Evolutionary conservation across 1,284 basidiomycete genomes (phyloP), one percentile per base, ranked within the genome.

Genomic region (Moesziomyces antarcticus): DNA sequence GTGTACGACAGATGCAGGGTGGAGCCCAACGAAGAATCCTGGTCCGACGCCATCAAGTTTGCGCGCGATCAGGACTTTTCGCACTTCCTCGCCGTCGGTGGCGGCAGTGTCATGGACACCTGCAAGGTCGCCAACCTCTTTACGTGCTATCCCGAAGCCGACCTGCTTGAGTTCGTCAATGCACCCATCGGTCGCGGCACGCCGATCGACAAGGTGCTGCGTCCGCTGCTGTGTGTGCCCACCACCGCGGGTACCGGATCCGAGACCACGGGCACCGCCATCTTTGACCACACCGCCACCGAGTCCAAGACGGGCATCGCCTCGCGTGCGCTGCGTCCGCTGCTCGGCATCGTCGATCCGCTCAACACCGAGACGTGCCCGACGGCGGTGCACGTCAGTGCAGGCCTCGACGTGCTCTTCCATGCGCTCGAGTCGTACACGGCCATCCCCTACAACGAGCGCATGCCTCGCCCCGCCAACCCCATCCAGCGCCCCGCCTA

Each of bases 301-400:
- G 69, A 90, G 16, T 96, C 97, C 88, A 98, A 98, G 87, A 97
- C 95, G 13, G 95, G 96, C 50, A 98, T 98, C 73, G 92, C 95
- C 2, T 94, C 89, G 77, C 90, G 95, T 46, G 92, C 94, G 1
- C 86, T 98, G 84, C 94, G 96, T 74, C 95, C 95, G 0, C 88
- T 91, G 7, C 87, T 98, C 22, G 95, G 96, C 35, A 92, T 95
- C 79, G 88, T 91, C 80, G 93, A 95, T 81, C 91, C 91, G 5
- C 87, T 89, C 75, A 94, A 93, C 85, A 94, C 93, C 4, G 91
- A 91, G 78, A 90, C 89, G n/a, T 94, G 79, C 52, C 79, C 79
- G 7, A 74, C 75, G 24, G 90, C 91, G 50, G 91, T 98, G 9
- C 93, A 97, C 81, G 92, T 98, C 75, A 92, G 91, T 74, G 88